Base-by-base conservation (phyloP, 305 asterid species). In the Fraxinus velutina region DNA sequence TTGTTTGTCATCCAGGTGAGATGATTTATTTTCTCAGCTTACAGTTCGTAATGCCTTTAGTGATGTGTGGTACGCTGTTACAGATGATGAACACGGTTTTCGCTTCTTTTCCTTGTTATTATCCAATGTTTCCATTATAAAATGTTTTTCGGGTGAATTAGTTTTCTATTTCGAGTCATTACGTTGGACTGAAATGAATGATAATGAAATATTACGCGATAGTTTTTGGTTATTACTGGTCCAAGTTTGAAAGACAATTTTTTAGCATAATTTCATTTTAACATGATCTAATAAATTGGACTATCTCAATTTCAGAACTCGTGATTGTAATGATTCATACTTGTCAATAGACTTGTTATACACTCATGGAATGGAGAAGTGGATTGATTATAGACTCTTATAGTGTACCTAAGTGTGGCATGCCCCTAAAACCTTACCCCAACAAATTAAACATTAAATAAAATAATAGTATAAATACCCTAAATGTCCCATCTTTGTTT, bases 1-100 rank as follows among this genome's bases (percentile, higher is more conserved):
- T 96, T 33, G 91, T 92, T 82, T 96, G 98, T 88, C 98, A 96
- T 87, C 98, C 98, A 87, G 99, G 99, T 94, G 83, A 86, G 90
- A 77, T 1, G 44, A 71, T 32, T 71, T 71, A 32, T 4, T 32
- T 32, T n/a, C 33, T 12, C 19, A 6, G 2, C 42, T 32, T 71
- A 33, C 27, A 66, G 22, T 30, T 71, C 12, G 0, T 5, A n/a
- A 33, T 32, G 34, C 22, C 75, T 32, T 70, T 15, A 24, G 21
- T 13, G 75, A 70, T 70, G 22, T 30, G 21, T 15, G 24, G 24
- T 30, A 57, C 30, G 12, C 68, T 57, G 68, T 19, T 6, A 19
- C 21, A 19, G 68, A 57, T 19, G 68, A 57, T 17, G 30, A 57
- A 57, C 34, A 8, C 30, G 5, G 24, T 22, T 62, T 62, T 8